Evolutionary conservation across 345 rosid species (phyloP), one percentile per base, ranked within the genome.

Genomic region (Citrus australasica): DNA sequence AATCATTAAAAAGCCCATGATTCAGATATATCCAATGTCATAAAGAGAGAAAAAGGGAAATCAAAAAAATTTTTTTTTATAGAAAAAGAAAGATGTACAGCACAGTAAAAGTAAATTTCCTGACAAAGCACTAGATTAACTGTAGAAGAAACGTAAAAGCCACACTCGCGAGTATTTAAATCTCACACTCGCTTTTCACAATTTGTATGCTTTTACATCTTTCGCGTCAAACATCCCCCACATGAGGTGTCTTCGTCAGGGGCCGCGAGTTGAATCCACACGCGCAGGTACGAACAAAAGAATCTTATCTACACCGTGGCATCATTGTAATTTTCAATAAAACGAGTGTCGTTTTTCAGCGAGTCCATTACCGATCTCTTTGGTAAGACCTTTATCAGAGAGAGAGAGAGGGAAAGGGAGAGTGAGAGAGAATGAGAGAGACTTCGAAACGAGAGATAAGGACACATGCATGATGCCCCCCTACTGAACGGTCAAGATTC

Each of bases 401-500:
- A 46, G 53, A 19, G 33, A 3, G 35, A 46, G 35, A 27, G 53
- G 11, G 35, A 33, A 0, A 67, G 32, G 8, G 58, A 69, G 76
- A 42, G 68, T 33, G 59, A 27, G 28, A 60, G 60, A 53, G 71
- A 73, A 32, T 28, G 58, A 69, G 76, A 42, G 68, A 30, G 59
- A 32, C 69, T 59, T 64, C 67, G 42, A 35, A 69, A 76, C 74
- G 72, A 30, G 89, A 81, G 87, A 87, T 82, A 82, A 83, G 71
- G 90, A 86, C 94, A 84, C 86, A 82, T 84, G 93, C 90, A 83
- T 85, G 88, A 81, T 82, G 73, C 35, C 87, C 78, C 78, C 79
- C 81, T 14, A 48, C 79, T 83, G 84, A 75, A 86, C 90, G 91
- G 89, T 80, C 73, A 67, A 33, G 88, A 88, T 87, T 83, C 87